Evolutionary conservation across 1,284 basidiomycete genomes (phyloP), one percentile per base, ranked within the genome.

Genomic region (Acaromyces ingoldii): DNA sequence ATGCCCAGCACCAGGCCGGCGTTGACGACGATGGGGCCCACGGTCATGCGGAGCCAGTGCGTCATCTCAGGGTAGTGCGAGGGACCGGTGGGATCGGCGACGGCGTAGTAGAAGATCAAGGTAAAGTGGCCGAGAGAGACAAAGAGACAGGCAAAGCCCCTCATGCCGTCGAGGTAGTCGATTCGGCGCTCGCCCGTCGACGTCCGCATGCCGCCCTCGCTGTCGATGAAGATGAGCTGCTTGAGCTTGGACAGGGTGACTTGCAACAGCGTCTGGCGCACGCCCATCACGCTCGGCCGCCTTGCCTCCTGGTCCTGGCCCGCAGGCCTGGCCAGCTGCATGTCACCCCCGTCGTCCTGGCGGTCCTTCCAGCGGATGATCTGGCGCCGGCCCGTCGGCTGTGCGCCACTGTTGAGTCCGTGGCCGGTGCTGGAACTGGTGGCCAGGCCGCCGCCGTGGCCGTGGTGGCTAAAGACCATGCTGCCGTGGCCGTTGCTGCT

Each of bases 121-220:
- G 67, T 61, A 22, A 66, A 70, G 48, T 70, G 68, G 44, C 64
- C 63, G 51, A 69, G 62, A 39, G 68, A 68, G 31, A 70, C 68
- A 40, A 66, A 24, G 56, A 70, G 63, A 30, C 66, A 66, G 2
- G 68, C 68, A 29, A 70, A 69, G 4, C 68, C 68, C 46, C 66
- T 55, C 44, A 69, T 48, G 46, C 68, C 66, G 30, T 69, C 68
- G 19, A 69, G 55, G 37, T 69, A 69, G 53, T 70, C 68, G 48
- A 70, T 36, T 15, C 52, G 22, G 21, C 25, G 19, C 21, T 26
- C 49, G 11, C 49, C 52, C 15, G 52, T 43, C 7, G 52, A 28
- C 11, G 49, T 51, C 15, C 19, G 37, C 17, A 29, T 21, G 6
- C 28, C 50, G 21, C n/a, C 47, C 25, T 28, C 25, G 29, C 29